Conservation (phyloP, 2,329 filamentous ascomycete genomes). For the Fusarium coffeatum region DNA sequence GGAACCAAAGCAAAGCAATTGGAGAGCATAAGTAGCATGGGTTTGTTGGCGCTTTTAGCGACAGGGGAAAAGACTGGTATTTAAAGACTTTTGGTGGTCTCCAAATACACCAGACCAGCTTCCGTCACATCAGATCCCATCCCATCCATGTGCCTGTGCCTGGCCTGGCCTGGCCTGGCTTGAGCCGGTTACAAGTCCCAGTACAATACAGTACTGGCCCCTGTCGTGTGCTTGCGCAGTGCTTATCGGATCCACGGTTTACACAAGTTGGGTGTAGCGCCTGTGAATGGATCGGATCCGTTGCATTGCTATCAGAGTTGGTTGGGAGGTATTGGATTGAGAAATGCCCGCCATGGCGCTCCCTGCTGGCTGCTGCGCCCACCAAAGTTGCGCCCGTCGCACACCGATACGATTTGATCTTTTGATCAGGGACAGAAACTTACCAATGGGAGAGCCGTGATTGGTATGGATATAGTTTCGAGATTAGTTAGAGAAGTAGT, state of each 20-base stretch:
- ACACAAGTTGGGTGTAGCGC: constrained; percentile 22
- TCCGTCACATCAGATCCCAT: constrained; percentile 15
- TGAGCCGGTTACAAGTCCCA: constrained; percentile 8
- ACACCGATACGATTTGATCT: constrained; percentile 39
- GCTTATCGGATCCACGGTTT: constrained; percentile 43
- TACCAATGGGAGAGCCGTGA: constrained; percentile 43
- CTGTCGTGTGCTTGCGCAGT: not conserved
- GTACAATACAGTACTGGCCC: constrained; percentile 4
- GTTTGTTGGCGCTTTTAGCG: constrained; percentile 10
- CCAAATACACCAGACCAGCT: constrained; percentile 16
- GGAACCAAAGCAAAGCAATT: constrained; percentile 29
- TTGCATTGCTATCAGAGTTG: constrained; percentile 39
- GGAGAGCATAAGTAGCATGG: constrained; percentile 11
- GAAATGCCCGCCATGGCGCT: constrained; percentile 31
- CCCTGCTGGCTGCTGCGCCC: constrained; percentile 32
- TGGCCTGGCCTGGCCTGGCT: not conserved
- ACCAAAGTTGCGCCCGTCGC: constrained; percentile 43
- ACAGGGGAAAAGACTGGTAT: constrained; percentile 33
- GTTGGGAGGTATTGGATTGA: constrained; percentile 18
- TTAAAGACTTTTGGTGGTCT: constrained; percentile 27
- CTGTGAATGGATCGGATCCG: constrained; percentile 17
- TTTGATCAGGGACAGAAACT: constrained; percentile 38
- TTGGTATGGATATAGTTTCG: constrained; percentile 34
- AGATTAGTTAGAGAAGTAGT: constrained; percentile 7
- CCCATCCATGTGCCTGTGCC: constrained; percentile 21